Evolutionary conservation across 106 monocot species (phyloP).

Genomic region (Chionographis japonica): DNA sequence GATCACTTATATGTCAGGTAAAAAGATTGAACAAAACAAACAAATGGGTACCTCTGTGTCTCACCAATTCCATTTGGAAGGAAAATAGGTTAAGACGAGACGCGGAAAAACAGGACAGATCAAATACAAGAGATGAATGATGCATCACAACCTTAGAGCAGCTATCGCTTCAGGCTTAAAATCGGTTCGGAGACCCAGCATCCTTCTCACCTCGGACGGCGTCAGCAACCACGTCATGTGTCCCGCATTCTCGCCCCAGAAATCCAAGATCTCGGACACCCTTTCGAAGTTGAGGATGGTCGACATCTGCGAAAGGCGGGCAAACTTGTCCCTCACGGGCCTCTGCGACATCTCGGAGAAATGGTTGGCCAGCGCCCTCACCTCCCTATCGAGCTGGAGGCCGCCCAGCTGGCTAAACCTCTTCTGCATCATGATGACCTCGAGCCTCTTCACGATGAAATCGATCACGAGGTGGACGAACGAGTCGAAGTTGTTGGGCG

Average conservation of each 20-base stretch:
- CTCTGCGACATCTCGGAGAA: slow-evolving; percentile 89
- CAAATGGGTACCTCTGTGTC: too few species aligned
- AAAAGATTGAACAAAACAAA: too few species aligned
- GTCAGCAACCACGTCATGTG: slow-evolving; percentile 96
- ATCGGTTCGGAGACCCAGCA: slow-evolving; percentile 80
- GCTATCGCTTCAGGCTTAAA: slow-evolving; percentile 93
- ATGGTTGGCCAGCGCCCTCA: slow-evolving; percentile 83
- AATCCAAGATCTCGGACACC: slow-evolving; percentile 91
- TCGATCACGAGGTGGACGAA: slow-evolving; percentile 80
- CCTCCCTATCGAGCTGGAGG: slow-evolving; percentile 92
- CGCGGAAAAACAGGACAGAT: too few species aligned
- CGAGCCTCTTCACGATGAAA: slow-evolving; percentile 89
- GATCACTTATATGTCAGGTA: too few species aligned
- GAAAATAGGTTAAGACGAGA: too few species aligned
- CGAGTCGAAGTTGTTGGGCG: slow-evolving; percentile 70
- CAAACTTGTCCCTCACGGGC: slow-evolving; percentile 91
- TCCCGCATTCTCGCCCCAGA: slow-evolving; percentile 98
- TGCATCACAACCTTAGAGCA: slow-evolving; percentile 62
- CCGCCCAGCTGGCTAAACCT: slow-evolving; percentile 91
- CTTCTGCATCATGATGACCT: slow-evolving; percentile 99
- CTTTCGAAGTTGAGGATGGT: slow-evolving; percentile 88
- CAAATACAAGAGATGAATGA: background rate
- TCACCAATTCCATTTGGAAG: too few species aligned
- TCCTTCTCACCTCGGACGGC: slow-evolving; percentile 87
- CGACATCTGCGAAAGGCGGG: slow-evolving; percentile 84